Evolutionary conservation across 2,329 filamentous ascomycete genomes (phyloP).

Genomic region (Phyllosticta citrichinensis): DNA sequence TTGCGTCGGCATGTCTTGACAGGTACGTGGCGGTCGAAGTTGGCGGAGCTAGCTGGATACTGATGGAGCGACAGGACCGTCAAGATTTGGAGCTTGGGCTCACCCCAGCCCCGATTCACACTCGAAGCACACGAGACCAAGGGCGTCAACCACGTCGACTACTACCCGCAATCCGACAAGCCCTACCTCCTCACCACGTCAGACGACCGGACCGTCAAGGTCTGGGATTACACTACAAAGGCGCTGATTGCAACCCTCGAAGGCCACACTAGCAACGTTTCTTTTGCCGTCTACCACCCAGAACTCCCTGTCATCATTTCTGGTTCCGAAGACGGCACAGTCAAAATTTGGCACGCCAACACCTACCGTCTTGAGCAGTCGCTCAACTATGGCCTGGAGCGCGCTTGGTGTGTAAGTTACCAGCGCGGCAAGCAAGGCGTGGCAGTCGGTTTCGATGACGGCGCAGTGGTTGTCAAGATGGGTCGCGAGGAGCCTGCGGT

Average conservation of each 20-base stretch:
- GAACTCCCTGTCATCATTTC: conserved; percentile 96
- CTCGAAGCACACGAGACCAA: conserved; percentile 95
- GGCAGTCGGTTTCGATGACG: conserved; percentile 94
- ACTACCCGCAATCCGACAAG: conserved; percentile 59
- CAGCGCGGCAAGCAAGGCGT: conserved; percentile 91
- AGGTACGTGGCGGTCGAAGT: not conserved
- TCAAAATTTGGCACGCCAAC: conserved; percentile 98
- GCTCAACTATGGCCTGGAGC: conserved; percentile 87
- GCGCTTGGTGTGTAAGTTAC: conserved; percentile 95
- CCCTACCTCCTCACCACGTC: conserved; percentile 91
- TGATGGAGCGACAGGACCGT: conserved; percentile 54
- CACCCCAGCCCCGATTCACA: conserved; percentile 89
- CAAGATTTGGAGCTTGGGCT: conserved; percentile 95
- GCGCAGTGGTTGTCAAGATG: conserved; percentile 94
- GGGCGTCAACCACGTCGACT: conserved; percentile 97
- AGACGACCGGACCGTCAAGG: conserved; percentile 91
- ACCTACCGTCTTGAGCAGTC: conserved; percentile 95
- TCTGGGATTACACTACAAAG: conserved; percentile 99
- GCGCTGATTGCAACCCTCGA: conserved; percentile 92
- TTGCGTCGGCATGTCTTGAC: conserved; percentile 90
- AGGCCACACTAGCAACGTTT: conserved; percentile 95
- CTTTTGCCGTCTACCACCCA: conserved; percentile 95
- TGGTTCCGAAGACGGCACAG: conserved; percentile 91
- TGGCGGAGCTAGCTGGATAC: not conserved
- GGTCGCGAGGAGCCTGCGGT: conserved; percentile 94